Evolutionary conservation across 495 filamentous ascomycete species (phyloP).

Genomic region (Daldinia loculata): DNA sequence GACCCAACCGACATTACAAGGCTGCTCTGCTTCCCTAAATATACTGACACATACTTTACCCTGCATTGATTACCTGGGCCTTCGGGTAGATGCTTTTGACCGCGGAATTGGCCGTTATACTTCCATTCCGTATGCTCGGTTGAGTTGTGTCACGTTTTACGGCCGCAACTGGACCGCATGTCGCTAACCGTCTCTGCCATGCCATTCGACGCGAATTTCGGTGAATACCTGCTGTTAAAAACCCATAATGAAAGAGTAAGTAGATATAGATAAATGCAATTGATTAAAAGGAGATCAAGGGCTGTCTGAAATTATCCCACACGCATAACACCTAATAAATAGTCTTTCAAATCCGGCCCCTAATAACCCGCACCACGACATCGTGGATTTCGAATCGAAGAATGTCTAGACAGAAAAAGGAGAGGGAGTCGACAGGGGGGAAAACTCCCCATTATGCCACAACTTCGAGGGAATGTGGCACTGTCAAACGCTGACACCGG

Average conservation of each 20-base stretch:
- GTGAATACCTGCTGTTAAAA: constrained; percentile 21
- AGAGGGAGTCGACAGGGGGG: not conserved
- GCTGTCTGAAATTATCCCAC: constrained; percentile 34
- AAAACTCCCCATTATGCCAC: constrained; percentile 13
- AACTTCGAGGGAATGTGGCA: constrained; percentile 9
- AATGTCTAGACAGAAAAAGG: constrained; percentile 13
- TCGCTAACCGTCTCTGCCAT: constrained; percentile 37
- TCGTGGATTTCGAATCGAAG: constrained; percentile 18
- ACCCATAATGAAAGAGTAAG: not conserved
- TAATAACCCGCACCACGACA: constrained; percentile 9
- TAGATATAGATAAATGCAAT: not conserved
- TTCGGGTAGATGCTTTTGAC: constrained; percentile 41
- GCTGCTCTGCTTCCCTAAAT: constrained; percentile 23
- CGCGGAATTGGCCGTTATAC: constrained; percentile 37
- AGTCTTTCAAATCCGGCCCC: constrained; percentile 11
- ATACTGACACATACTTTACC: constrained; percentile 33
- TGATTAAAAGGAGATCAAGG: constrained; percentile 32
- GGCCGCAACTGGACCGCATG: constrained; percentile 37
- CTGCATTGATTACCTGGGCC: constrained; percentile 39
- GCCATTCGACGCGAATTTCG: constrained; percentile 38
- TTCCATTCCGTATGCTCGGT: constrained; percentile 38
- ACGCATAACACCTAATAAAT: constrained; percentile 6
- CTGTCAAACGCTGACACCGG: constrained; percentile 28
- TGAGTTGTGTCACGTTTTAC: constrained; percentile 39
- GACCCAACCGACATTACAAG: constrained; percentile 33